Base-by-base conservation (phyloP, 2,329 filamentous ascomycete species). In the Dothiorella sarmentorum region DNA sequence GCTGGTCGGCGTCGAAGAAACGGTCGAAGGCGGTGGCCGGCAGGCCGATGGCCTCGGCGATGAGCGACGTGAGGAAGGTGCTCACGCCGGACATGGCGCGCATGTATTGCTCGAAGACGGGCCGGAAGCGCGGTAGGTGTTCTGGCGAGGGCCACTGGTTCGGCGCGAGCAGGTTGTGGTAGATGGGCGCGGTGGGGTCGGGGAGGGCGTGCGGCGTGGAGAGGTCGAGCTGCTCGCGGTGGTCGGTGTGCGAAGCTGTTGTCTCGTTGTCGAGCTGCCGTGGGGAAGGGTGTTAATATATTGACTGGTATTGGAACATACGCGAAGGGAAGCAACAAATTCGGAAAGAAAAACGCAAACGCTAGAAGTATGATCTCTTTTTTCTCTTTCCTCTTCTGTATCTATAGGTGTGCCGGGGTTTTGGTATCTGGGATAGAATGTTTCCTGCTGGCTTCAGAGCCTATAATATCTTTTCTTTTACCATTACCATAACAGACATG, bases 151-250 rank as follows among this genome's bases (percentile, higher is more conserved):
- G 91, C 90, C 90, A 96, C 75, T 93, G 90, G 62, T 84, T 84
- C 7, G 82, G 90, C n/a, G 85, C 86, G 7, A 89, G 80, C 15
- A 95, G 81, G 71, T 93, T 90, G 69, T 89, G 79, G 71, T 92
- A 89, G 1, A 83, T 75, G 1, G 90, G 90, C 29, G 85, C 84
- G 22, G 75, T 76, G 0, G 85, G 78, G 1, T 73, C 74, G 0
- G 88, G 89, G 1, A 87, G 51, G 0, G 85, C 78, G 66, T 94
- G 89, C 55, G 90, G 85, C 0, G 91, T 95, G 0, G 89, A 90
- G 53, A 96, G 82, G 72, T 96, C 91, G 62, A 95, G 87, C 71
- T 96, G 91, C 71, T 96, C 91, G 53, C 91, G 82, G 77, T 91
- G 88, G 74, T 96, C 91, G 65, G 84, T 81, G 51, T 83, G 82